Base-by-base conservation (phyloP, 371 early-diverging fungal genomes). In the Batrachochytrium dendrobatidis region DNA sequence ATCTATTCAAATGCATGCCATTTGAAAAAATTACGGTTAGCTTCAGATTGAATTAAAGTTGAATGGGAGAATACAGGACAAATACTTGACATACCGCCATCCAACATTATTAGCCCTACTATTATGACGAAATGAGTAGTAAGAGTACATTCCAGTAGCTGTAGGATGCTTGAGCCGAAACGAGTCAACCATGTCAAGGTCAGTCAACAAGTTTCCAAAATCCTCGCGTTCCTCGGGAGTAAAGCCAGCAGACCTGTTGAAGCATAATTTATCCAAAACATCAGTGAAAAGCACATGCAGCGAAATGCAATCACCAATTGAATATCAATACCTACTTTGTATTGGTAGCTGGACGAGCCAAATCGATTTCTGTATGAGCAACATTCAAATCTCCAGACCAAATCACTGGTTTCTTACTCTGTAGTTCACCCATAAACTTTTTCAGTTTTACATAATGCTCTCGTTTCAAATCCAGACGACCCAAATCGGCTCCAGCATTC, bases 361-460 rank as follows among this genome's bases (percentile, higher is more conserved):
- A 71, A 71, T 94, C 94, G 20, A 86, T 75, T 32, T 77, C 81
- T 52, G 83, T 77, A 65, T 92, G 93, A 0, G 91, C 88, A 17
- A 94, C 94, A 66, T 94, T 94, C 33, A 94, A 66, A 70, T 94
- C 94, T 57, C 94, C 94, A 3, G 87, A 72, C 86, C 89, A 92
- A 44, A 94, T 75, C 3, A 92, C 82, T 1, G 85, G 80, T 70
- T 89, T 89, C 52, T 75, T 77, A 53, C 76, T 69, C 59, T 89
- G 88, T 29, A 94, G 72, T 6, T 74, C 71, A 8, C 77, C 61
- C 43, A 94, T 67, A 60, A 86, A 85, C 55, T 76, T 74, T 57
- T 79, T 76, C 82, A 94, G 86, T 29, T 71, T 71, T 10, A 55
- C 64, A 65, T 88, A 88, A 76, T 86, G 92, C 20, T 79, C 70